A percentile compares a stretch with the other conserved stretches of the same genome.
phyloP scores from a whole-genome alignment of 169 alveolate species.

The Plasmodium falciparum region DNA sequence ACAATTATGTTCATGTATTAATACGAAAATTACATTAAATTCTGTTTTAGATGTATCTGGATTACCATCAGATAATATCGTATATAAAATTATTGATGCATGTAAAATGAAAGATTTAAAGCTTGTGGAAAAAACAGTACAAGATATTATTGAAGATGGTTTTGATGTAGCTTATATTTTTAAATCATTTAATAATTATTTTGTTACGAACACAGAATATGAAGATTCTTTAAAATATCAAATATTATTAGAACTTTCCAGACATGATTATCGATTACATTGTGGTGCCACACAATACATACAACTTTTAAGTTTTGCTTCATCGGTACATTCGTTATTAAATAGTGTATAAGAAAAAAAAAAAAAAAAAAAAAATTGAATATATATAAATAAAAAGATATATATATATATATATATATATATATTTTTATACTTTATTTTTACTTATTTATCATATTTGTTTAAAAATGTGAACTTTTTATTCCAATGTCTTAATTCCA shows the following conservation, averaged over 20 bases:
- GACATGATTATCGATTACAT: constrained; percentile 65
- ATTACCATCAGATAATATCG: constrained; percentile 71
- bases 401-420: too few relatives aligned
- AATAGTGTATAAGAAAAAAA: constrained; percentile 2
- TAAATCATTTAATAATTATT: constrained; percentile 47
- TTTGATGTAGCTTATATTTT: constrained; percentile 73
- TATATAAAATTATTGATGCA: constrained; percentile 71
- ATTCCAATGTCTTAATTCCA: too few relatives aligned
- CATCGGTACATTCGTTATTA: constrained; percentile 46
- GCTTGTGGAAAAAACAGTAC: constrained; percentile 59
- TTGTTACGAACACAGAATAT: constrained; percentile 48
- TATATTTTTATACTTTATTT: too few relatives aligned
- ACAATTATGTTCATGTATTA: constrained; percentile 88
- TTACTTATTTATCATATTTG: too few relatives aligned
- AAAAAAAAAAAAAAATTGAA: not conserved
- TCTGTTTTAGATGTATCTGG: constrained; percentile 81
- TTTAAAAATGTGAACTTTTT: too few relatives aligned
- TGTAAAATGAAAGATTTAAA: constrained; percentile 74
- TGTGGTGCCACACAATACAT: constrained; percentile 62
- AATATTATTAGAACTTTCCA: constrained; percentile 47
- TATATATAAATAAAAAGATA: too few relatives aligned
- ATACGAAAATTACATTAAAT: constrained; percentile 37
- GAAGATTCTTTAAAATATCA: constrained; percentile 51
- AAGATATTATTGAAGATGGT: constrained; percentile 71
- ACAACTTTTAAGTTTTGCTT: constrained; percentile 62